Percentiles rank a stretch among this genome's conserved stretches.
Conservation (phyloP, 805 yeast species). For the Pichia paraexigua region DNA sequence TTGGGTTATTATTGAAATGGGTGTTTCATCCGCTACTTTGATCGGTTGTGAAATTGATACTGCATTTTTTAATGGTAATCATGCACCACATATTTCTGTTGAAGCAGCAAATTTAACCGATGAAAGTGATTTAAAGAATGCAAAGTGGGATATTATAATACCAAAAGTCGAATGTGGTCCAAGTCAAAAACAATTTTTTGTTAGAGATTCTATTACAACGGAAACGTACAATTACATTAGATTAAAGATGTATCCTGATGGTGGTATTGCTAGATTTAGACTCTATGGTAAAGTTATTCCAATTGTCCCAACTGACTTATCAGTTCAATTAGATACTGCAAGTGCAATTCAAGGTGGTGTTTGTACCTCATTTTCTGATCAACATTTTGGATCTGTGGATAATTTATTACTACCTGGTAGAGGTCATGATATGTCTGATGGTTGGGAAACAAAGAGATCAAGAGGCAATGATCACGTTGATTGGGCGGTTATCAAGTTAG, state of each 20-base stretch:
- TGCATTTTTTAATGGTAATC: conserved; percentile 90
- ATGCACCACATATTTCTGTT: conserved; percentile 83
- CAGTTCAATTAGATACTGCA: conserved; percentile 61
- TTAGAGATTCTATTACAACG: conserved; percentile 50
- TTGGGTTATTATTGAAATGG: conserved; percentile 78
- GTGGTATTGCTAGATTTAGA: conserved; percentile 94
- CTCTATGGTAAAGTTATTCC: conserved; percentile 80
- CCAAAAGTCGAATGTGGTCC: conserved; percentile 82
- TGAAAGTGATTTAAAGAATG: conserved; percentile 27
- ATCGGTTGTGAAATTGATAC: conserved; percentile 89
- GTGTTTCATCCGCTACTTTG: conserved; percentile 72
- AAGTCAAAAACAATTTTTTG: conserved; percentile 74
- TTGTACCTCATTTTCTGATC: conserved; percentile 75
- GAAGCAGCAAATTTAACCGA: conserved; percentile 50
- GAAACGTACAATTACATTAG: conserved; percentile 69
- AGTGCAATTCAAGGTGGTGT: conserved; percentile 84
- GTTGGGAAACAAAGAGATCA: conserved; percentile 96
- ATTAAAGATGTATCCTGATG: conserved; percentile 93
- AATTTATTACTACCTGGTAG: conserved; percentile 88
- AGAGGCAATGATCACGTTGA: conserved; percentile 78
- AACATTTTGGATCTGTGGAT: conserved; percentile 90
- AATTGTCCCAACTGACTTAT: conserved; percentile 42
- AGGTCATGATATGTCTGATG: conserved; percentile 95
- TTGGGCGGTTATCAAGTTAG: conserved; percentile 83
- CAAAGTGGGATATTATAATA: conserved; percentile 66